Conservation (phyloP, 306 rosid species). For the Hylodesmum podocarpum region DNA sequence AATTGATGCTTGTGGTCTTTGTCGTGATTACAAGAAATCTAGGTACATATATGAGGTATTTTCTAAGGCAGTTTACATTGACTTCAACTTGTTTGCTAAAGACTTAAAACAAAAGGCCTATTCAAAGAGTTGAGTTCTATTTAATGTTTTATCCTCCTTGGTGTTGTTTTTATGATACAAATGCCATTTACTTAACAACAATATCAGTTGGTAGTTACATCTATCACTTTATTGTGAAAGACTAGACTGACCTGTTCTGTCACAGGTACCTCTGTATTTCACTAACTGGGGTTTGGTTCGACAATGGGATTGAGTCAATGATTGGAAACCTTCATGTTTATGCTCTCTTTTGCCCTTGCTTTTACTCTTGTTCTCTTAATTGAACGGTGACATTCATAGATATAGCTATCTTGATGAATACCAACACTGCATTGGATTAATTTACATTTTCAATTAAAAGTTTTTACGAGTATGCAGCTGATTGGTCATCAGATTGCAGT, state of each 20-base stretch:
- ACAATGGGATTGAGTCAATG: too few relatives aligned
- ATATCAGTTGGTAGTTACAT: too few relatives aligned
- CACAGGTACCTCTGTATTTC: too few relatives aligned
- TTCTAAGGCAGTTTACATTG: slow-evolving; percentile 26
- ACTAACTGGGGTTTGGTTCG: too few relatives aligned
- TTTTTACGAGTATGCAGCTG: background rate
- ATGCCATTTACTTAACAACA: background rate
- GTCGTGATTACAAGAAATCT: slow-evolving; percentile 76
- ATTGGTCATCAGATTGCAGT: background rate
- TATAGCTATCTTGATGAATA: background rate
- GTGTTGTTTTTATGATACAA: background rate
- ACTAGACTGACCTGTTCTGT: too few relatives aligned
- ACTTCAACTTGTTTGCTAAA: slow-evolving; percentile 13
- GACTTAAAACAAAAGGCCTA: slow-evolving; percentile 13
- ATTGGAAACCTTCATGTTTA: background rate
- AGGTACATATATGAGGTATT: slow-evolving; percentile 88
- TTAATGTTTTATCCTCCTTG: slow-evolving; percentile 11
- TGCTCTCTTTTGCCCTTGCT: background rate
- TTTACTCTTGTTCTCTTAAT: background rate
- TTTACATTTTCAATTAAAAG: background rate
- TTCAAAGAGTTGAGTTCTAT: slow-evolving; percentile 17
- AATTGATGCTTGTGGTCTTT: slow-evolving; percentile 81
- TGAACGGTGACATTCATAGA: background rate
- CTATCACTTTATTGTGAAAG: too few relatives aligned
- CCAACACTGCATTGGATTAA: background rate